A percentile compares a stretch with the other conserved stretches of the same genome.
phyloP scores from a whole-genome alignment of 768 basidiomycete genomes.

The Tulasnella sp. region DNA sequence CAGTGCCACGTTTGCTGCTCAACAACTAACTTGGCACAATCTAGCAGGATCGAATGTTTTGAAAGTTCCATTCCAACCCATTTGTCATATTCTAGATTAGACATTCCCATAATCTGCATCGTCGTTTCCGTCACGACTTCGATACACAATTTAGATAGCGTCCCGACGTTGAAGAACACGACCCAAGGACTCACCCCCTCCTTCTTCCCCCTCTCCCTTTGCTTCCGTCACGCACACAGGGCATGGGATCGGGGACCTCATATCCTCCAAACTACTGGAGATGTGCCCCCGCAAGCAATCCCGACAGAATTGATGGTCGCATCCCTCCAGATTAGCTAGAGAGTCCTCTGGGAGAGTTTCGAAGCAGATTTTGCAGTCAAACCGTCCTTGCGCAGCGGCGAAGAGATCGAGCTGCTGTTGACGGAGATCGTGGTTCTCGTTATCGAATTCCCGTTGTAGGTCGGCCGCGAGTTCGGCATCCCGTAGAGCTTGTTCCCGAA shows the following conservation, averaged over 20 bases:
- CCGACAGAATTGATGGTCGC: constrained; percentile 44
- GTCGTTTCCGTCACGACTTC: constrained; percentile 33
- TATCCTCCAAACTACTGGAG: constrained; percentile 37
- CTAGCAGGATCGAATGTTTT: constrained; percentile 32
- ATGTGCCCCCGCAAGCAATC: constrained; percentile 37
- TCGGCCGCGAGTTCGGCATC: not conserved
- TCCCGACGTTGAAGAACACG: not conserved
- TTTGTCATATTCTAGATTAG: constrained; percentile 30
- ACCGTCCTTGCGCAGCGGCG: constrained; percentile 20
- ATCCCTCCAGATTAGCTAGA: constrained; percentile 34
- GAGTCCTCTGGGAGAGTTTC: constrained; percentile 36
- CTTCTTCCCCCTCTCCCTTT: constrained; percentile 17
- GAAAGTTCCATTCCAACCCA: constrained; percentile 39
- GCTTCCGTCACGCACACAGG: constrained; percentile 37
- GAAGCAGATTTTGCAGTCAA: constrained; percentile 45
- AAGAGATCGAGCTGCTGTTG: not conserved
- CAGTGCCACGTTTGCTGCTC: not conserved
- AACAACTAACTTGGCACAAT: constrained; percentile 38
- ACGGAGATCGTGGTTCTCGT: not conserved
- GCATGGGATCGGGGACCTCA: constrained; percentile 48
- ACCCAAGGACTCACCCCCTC: constrained; percentile 27
- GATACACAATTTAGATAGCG: not conserved
- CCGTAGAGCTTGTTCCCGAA: not conserved
- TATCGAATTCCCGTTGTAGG: not conserved
- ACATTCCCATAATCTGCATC: constrained; percentile 37